These are phyloP conservation scores for Starmerella bacillaris DNA, from an alignment of 805 yeast genomes.

Conservation along the genomic window DNA sequence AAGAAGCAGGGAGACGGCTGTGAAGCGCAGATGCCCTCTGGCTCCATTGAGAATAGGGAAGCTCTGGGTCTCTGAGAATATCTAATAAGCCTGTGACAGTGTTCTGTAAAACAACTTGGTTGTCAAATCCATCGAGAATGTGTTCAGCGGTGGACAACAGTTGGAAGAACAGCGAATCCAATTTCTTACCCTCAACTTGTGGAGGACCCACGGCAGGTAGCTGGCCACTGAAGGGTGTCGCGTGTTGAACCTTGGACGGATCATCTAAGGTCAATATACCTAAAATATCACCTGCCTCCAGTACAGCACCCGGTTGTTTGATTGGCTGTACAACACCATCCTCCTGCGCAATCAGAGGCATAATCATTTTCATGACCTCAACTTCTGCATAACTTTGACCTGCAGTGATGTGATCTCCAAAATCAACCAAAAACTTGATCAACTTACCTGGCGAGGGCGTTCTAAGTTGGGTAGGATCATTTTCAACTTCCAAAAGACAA, in stretches of 20 bases:
- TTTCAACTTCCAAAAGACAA: constrained; percentile 82
- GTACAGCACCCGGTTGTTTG: constrained; percentile 97
- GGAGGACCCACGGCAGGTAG: constrained; percentile 81
- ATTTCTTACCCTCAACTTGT: constrained; percentile 61
- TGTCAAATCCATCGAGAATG: constrained; percentile 81
- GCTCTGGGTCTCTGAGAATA: constrained; percentile 55
- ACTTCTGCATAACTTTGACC: constrained; percentile 97
- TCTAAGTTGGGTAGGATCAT: constrained; percentile 95
- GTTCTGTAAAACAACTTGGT: constrained; percentile 80
- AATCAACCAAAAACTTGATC: constrained; percentile 80
- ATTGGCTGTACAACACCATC: constrained; percentile 81
- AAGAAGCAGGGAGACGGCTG: constrained; percentile 63
- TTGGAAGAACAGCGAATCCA: constrained; percentile 52
- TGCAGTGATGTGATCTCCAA: constrained; percentile 77
- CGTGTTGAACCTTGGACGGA: constrained; percentile 93
- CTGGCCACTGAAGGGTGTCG: constrained; percentile 85
- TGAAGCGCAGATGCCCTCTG: constrained; percentile 77
- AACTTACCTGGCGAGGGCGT: constrained; percentile 98
- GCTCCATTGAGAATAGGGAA: constrained; percentile 89
- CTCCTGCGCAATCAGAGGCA: constrained; percentile 90
- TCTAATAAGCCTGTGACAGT: constrained; percentile 57
- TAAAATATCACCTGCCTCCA: constrained; percentile 88
- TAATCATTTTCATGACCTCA: constrained; percentile 99
- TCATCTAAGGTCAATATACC: constrained; percentile 91
- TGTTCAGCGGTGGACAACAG: constrained; percentile 46